phyloP scores from a whole-genome alignment of 1,284 basidiomycete genomes.

The Ustilago loliicola region DNA sequence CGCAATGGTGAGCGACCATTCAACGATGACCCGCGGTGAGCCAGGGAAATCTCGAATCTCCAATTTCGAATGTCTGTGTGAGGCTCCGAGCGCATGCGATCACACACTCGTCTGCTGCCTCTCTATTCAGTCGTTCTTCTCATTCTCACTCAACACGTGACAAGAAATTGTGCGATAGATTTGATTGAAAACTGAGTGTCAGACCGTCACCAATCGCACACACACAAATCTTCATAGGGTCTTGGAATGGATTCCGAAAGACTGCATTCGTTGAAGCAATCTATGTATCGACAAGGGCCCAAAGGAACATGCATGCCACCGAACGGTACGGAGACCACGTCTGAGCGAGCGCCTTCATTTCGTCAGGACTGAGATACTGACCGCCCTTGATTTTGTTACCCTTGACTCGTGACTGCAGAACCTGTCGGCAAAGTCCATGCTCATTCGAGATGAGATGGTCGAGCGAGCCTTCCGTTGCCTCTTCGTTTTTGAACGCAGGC shows the following conservation, averaged over 20 bases:
- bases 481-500: slow-evolving; percentile 13
- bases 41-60: background rate
- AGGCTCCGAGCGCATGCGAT: slow-evolving; percentile 34
- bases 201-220: slow-evolving; percentile 4
- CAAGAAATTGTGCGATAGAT: slow-evolving; percentile 18
- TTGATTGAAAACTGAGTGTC: slow-evolving; percentile 4
- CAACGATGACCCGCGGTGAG: background rate
- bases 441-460: slow-evolving; percentile 38
- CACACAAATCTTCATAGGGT: background rate
- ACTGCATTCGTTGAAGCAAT: background rate
- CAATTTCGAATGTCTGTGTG: slow-evolving; percentile 11
- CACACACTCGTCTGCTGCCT: slow-evolving; percentile 20
- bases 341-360: slow-evolving; percentile 64
- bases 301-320: slow-evolving; percentile 65
- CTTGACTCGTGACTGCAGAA: slow-evolving; percentile 51
- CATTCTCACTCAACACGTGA: slow-evolving; percentile 28
- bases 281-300: slow-evolving; percentile 57
- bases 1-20: slow-evolving; percentile 13
- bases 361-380: slow-evolving; percentile 62
- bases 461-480: slow-evolving; percentile 9
- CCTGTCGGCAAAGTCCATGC: slow-evolving; percentile 37
- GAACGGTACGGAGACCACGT: slow-evolving; percentile 65
- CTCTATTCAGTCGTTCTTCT: slow-evolving; percentile 1
- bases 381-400: slow-evolving; percentile 67
- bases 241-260: too few species aligned